A percentile compares a stretch with the other conserved stretches of the same genome.
These are phyloP conservation scores for Plasmodium fragile DNA, from an alignment of 169 alveolate species.

Conservation along the genomic window DNA sequence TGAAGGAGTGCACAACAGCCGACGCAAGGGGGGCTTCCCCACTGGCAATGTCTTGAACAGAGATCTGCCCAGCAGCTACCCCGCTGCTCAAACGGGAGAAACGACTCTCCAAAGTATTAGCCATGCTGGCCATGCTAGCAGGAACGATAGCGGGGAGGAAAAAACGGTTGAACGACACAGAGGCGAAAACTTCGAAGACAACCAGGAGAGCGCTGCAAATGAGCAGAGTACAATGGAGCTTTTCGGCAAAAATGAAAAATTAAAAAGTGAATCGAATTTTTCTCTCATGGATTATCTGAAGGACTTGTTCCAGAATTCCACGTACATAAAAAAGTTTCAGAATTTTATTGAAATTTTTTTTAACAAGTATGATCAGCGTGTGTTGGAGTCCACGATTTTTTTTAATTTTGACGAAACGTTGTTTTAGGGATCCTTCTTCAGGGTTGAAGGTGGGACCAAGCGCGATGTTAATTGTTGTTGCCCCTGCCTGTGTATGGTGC, in stretches of 20 bases:
- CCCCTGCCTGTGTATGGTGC: not conserved
- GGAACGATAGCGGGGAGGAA: not conserved
- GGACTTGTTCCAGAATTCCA: constrained; percentile 53
- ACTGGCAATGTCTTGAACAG: not conserved
- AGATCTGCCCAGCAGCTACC: not conserved
- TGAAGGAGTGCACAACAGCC: not conserved
- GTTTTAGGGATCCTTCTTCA: not conserved
- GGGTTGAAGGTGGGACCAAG: not conserved
- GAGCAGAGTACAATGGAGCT: constrained; percentile 2
- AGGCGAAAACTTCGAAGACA: not conserved
- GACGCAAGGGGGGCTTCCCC: not conserved
- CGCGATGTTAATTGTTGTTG: not conserved
- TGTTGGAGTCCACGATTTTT: constrained; percentile 67
- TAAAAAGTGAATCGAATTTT: constrained; percentile 65
- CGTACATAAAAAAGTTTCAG: constrained; percentile 31
- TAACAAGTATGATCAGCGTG: constrained; percentile 72
- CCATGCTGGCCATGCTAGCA: not conserved
- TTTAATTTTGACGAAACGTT: constrained; percentile 71
- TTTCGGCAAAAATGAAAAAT: constrained; percentile 37
- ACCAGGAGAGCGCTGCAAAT: not conserved
- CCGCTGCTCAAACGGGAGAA: not conserved
- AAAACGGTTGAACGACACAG: not conserved
- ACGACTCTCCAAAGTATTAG: not conserved
- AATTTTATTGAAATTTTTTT: constrained; percentile 58
- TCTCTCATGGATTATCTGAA: constrained; percentile 38